Evolutionary conservation across 805 yeast species (phyloP).

Genomic region (Candida boidinii): DNA sequence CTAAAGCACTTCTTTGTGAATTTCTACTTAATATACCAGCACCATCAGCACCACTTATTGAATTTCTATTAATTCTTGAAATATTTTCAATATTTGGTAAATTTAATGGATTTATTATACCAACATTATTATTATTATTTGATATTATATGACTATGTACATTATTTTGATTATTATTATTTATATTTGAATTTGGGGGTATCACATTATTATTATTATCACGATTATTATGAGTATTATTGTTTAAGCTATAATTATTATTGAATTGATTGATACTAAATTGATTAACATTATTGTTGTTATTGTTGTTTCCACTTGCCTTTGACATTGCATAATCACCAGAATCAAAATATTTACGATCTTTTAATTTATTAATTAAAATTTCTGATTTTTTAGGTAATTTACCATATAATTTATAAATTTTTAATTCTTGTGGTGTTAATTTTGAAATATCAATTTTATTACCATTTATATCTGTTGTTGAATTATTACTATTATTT

Average conservation of each 20-base stretch:
- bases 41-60: slow-evolving; percentile 39
- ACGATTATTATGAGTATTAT: slow-evolving; percentile 12
- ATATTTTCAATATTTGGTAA: slow-evolving; percentile 53
- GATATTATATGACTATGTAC: neutral
- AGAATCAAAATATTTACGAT: slow-evolving; percentile 86
- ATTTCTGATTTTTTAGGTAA: slow-evolving; percentile 76
- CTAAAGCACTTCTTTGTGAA: slow-evolving; percentile 44
- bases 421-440: slow-evolving; percentile 70
- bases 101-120: slow-evolving; percentile 26
- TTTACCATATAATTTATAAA: slow-evolving; percentile 77
- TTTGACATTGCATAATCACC: slow-evolving; percentile 88
- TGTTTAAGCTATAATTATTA: slow-evolving; percentile 1
- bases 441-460: slow-evolving; percentile 51
- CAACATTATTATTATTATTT: slow-evolving; percentile 7
- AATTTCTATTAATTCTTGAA: slow-evolving; percentile 50
- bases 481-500: no score
- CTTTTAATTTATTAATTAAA: slow-evolving; percentile 67
- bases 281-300: slow-evolving; percentile 8
- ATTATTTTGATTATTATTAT: neutral
- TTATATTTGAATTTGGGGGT: neutral
- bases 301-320: slow-evolving; percentile 38
- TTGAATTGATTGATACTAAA: no score
- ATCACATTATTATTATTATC: slow-evolving; percentile 2
- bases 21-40: slow-evolving; percentile 32
- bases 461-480: no score